A percentile compares a stretch with the other conserved stretches of the same genome.
phyloP scores from a whole-genome alignment of 495 filamentous ascomycete species.

The Echria macrotheca region DNA sequence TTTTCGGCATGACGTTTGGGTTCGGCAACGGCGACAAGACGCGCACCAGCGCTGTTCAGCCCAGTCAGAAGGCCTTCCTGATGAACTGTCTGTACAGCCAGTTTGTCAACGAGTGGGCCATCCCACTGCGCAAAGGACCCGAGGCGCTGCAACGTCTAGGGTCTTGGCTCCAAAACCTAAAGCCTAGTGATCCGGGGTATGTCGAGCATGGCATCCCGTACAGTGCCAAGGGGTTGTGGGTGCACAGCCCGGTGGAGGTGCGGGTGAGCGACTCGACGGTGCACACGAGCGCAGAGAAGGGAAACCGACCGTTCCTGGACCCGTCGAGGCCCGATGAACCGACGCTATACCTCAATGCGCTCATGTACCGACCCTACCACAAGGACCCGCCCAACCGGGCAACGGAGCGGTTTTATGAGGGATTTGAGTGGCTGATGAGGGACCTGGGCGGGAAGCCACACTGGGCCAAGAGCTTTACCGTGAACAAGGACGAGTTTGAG shows the following conservation, averaged over 20 bases:
- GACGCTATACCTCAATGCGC: constrained; percentile 92
- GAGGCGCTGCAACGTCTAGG: constrained; percentile 79
- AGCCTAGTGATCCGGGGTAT: constrained; percentile 45
- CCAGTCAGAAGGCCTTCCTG: constrained; percentile 69
- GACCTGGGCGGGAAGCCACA: constrained; percentile 86
- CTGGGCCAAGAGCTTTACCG: constrained; percentile 93
- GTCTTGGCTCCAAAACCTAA: constrained; percentile 71
- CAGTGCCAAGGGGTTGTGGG: constrained; percentile 68
- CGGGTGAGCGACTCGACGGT: constrained; percentile 70
- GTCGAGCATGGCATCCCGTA: constrained; percentile 72
- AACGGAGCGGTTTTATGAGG: constrained; percentile 72
- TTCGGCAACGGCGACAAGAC: constrained; percentile 64
- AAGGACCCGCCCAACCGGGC: constrained; percentile 68
- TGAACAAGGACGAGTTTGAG: constrained; percentile 51
- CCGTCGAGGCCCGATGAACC: constrained; percentile 56
- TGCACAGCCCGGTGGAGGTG: constrained; percentile 92
- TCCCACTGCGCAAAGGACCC: constrained; percentile 82
- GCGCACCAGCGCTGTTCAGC: constrained; percentile 61
- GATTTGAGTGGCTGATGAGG: constrained; percentile 94
- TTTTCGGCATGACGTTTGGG: constrained; percentile 93
- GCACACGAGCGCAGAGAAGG: constrained; percentile 28
- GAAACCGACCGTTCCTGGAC: constrained; percentile 71
- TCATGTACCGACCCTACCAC: constrained; percentile 85
- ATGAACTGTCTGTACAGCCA: constrained; percentile 97
- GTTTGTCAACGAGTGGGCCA: constrained; percentile 96